Evolutionary conservation across 1,139 yeast species (phyloP), one percentile per base, ranked within the genome.

Genomic region (Yamadazyma oceani): DNA sequence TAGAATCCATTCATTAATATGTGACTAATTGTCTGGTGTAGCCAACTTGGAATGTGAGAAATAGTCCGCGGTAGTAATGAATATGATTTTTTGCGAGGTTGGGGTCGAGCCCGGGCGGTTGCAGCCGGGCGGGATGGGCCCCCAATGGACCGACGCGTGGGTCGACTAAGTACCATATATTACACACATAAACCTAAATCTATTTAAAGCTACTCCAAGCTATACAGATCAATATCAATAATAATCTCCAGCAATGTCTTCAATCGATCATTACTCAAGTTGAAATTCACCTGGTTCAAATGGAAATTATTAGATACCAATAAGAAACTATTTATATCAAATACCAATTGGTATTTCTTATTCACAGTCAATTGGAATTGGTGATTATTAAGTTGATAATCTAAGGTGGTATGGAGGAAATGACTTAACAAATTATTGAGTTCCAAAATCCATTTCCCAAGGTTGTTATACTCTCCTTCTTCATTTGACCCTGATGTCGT

Each of bases 381-480:
- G 5, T 33, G 34, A 15, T 54, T 40, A 12, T 46, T 41, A 16
- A 48, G 36, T 23, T 38, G 38, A 15, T 53, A 31, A 11, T 40
- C 37, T 3, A 27, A 14, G 21, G 30, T 9, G 11, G 13, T 15
- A 11, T 15, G 7, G 2, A 54, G 44, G 38, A 60, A 55, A 13
- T 45, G 45, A 16, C 50, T 37, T 35, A 65, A 43, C 4, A 64
- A 47, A 13, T 54, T 58, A 34, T 55, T 62, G 53, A 61, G 52
- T 28, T 58, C 60, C 33, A 55, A 53, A 26, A 61, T 50, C 69
- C 67, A 63, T 37, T 58, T 57, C 17, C 65, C 67, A 21, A 60
- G 58, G 13, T 48, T 40, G 23, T 53, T 46, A 32, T 44, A 40
- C 16, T 22, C 22, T 13, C 25, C 25, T 9, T 24, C 17, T 16